These are phyloP conservation scores for Quercus alba DNA, from an alignment of 306 rosid genomes.

Conservation along the genomic window DNA sequence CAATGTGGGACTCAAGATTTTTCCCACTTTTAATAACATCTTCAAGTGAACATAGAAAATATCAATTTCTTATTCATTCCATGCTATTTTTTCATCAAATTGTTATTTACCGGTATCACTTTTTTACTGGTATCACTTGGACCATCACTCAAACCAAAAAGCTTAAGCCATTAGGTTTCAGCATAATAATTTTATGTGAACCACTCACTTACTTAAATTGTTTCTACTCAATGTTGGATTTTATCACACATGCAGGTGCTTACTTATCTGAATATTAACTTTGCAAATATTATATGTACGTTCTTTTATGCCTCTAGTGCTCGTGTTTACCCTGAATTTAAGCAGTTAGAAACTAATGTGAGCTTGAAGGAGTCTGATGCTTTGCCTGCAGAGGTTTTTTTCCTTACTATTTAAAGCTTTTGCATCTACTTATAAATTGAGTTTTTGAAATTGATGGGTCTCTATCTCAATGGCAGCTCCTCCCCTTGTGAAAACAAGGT, in stretches of 20 bases:
- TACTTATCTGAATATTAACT: not conserved
- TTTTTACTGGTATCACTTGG: not conserved
- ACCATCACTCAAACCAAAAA: too few species aligned
- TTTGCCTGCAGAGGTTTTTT: conserved; percentile 61
- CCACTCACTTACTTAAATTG: too few species aligned
- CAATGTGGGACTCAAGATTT: too few species aligned
- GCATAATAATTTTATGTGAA: too few species aligned
- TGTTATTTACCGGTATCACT: too few species aligned
- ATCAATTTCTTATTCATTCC: too few species aligned
- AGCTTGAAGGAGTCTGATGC: conserved; percentile 65
- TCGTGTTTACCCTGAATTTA: conserved; percentile 59
- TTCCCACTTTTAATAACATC: too few species aligned
- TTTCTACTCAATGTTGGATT: too few species aligned
- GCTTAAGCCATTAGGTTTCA: too few species aligned
- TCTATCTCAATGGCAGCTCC: not conserved
- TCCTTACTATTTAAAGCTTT: not conserved
- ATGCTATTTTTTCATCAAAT: too few species aligned
- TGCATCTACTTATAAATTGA: not conserved
- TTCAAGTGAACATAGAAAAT: too few species aligned
- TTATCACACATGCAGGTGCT: not conserved
- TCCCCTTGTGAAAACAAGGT: too few species aligned
- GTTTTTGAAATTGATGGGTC: not conserved
- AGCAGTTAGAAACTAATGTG: conserved; percentile 55
- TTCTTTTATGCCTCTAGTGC: conserved; percentile 65
- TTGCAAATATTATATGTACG: conserved; percentile 14